phyloP scores from a whole-genome alignment of 2,329 filamentous ascomycete species.

The Claviceps fusiformis region DNA sequence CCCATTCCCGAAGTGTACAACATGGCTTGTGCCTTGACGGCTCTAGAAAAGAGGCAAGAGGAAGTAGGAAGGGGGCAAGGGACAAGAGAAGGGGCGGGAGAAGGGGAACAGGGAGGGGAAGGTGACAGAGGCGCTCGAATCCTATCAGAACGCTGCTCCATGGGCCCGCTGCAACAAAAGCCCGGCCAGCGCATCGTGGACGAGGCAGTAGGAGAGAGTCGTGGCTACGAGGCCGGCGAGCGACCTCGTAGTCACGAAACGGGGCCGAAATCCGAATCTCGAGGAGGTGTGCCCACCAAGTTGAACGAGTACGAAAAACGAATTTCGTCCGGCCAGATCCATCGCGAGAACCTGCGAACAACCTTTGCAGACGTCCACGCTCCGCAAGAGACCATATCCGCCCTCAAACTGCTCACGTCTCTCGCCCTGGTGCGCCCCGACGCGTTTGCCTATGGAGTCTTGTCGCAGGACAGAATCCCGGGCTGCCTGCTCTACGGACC shows the following conservation, averaged over 20 bases:
- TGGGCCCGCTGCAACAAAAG: constrained; percentile 20
- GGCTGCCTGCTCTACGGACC: constrained; percentile 81
- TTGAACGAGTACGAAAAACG: constrained; percentile 71
- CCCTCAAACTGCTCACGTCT: constrained; percentile 77
- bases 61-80: background rate
- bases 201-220: constrained; percentile 15
- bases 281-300: constrained; percentile 19
- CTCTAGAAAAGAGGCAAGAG: constrained; percentile 11
- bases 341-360: constrained; percentile 68
- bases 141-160: constrained; percentile 18
- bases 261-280: constrained; percentile 12
- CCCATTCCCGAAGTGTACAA: constrained; percentile 26
- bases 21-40: constrained; percentile 20
- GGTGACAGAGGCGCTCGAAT: constrained; percentile 10
- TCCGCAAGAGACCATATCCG: constrained; percentile 67
- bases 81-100: background rate
- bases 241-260: constrained; percentile 17
- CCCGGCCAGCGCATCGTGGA: constrained; percentile 18
- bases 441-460: constrained; percentile 89
- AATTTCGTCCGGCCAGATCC: constrained; percentile 67
- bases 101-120: no score
- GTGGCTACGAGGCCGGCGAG: constrained; percentile 10
- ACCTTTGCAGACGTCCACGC: constrained; percentile 83
- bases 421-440: constrained; percentile 78
- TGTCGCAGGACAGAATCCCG: constrained; percentile 81